Percentiles rank a stretch among this genome's conserved stretches.
Evolutionary conservation across 345 rosid genomes (phyloP).

Genomic region (Rhizophora apiculata): DNA sequence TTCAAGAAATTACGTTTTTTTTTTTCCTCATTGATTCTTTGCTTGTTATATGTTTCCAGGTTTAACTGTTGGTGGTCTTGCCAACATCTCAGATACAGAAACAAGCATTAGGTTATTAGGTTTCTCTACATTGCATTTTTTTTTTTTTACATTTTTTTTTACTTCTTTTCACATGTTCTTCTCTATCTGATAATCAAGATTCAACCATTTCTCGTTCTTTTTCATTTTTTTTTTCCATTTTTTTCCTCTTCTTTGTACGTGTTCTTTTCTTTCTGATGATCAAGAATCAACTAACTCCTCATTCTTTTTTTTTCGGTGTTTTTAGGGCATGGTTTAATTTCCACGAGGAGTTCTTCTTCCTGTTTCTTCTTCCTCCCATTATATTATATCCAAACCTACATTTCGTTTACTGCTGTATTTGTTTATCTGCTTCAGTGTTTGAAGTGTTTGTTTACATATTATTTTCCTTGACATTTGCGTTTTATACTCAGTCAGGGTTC

Average conservation of each 20-base stretch:
- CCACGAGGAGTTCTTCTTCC: slow-evolving; percentile 95
- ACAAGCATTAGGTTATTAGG: slow-evolving; percentile 66
- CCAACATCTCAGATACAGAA: slow-evolving; percentile 85
- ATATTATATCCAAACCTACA: slow-evolving; percentile 74
- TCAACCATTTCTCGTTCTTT: slow-evolving; percentile 5
- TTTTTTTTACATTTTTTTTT: no score
- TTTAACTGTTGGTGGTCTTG: slow-evolving; percentile 81
- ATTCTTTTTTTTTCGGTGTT: neutral
- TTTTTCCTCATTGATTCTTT: no score
- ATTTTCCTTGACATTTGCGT: slow-evolving; percentile 52
- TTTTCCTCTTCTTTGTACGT: no score
- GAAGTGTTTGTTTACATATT: slow-evolving; percentile 1
- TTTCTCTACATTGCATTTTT: no score
- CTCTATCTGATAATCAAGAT: no score
- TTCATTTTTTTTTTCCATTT: neutral
- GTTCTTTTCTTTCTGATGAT: no score
- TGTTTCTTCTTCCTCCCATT: slow-evolving; percentile 92
- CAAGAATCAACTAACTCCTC: no score
- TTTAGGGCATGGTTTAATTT: slow-evolving; percentile 98
- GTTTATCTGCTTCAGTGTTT: neutral
- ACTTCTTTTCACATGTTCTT: no score
- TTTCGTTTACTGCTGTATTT: neutral
- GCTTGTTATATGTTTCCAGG: slow-evolving; percentile 33
- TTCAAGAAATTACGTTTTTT: no score
- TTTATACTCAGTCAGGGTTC: slow-evolving; percentile 89